Evolutionary conservation across 2,329 filamentous ascomycete genomes (phyloP).

Genomic region (Claviceps sp.): DNA sequence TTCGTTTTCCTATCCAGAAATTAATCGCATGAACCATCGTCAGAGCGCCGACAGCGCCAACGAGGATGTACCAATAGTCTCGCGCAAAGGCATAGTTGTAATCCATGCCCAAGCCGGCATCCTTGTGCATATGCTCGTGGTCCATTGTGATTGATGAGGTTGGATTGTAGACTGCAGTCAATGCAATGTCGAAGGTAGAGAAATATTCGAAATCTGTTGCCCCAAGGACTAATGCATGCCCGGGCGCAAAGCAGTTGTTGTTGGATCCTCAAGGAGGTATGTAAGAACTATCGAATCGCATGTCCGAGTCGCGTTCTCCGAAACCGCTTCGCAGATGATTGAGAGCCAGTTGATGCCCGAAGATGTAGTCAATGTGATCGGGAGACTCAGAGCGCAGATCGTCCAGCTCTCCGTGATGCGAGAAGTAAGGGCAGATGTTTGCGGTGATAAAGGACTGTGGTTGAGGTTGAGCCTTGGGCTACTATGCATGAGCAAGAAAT

Average conservation of each 20-base stretch:
- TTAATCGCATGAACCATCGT: constrained; percentile 29
- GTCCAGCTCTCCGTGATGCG: neutral
- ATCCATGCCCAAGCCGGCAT: constrained; percentile 23
- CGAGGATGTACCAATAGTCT: constrained; percentile 47
- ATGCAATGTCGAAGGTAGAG: neutral
- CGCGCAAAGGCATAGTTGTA: constrained; percentile 38
- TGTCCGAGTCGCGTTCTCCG: neutral
- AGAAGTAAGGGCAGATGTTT: neutral
- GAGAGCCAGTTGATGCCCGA: neutral
- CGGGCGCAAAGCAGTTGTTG: neutral
- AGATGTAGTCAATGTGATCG: neutral
- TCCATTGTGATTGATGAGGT: constrained; percentile 16
- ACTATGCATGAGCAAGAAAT: too few species aligned
- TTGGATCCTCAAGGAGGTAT: neutral
- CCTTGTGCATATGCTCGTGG: constrained; percentile 18
- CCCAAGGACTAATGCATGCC: neutral
- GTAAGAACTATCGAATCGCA: neutral
- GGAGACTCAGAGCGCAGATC: neutral
- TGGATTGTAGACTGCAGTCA: neutral
- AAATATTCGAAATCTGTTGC: neutral
- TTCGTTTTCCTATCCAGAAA: constrained; percentile 25
- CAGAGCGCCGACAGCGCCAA: constrained; percentile 31
- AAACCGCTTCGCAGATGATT: neutral
- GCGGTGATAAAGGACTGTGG: neutral
- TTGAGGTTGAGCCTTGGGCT: neutral